Evolutionary conservation across 2,329 filamentous ascomycete genomes (phyloP), one percentile per base, ranked within the genome.

Genomic region (Colletotrichum magnum): DNA sequence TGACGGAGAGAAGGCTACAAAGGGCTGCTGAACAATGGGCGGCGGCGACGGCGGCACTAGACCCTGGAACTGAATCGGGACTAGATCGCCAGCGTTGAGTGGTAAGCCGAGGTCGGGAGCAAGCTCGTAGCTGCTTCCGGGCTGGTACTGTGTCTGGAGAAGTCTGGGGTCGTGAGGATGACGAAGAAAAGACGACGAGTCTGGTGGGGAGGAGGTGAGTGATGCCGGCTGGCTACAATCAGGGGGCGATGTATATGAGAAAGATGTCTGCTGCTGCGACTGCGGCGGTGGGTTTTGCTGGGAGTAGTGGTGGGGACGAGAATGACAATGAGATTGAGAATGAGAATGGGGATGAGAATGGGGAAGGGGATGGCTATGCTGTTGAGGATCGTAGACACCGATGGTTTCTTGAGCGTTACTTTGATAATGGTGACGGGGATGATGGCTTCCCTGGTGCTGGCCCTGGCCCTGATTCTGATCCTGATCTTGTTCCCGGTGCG

Each of bases 131-230:
- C 66, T 52, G 52, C 18, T 50, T 50, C 52, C 18, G 6, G 67
- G 43, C 45, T 71, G 67, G 57, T 51, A 32, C 26, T 71, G 67
- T 48, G 67, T n/a, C 36, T 71, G 70, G 36, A 72, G 48, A 12
- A 71, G 53, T 66, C 68, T 45, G 12, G 70, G 68, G 39, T 72
- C 68, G 57, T 72, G 68, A 43, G 70, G 70, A 41, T 71, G 70
- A 36, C 70, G 61, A 16, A 71, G 64, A 10, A 65, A 26, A 6
- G 60, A 48, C 4, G 58, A 10, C 24, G 69, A 59, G 45, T 60
- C 65, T 7, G 63, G 24, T 13, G 45, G 21, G 12, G 67, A 63
- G 9, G 64, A 63, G 10, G 51, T 26, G 13, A 53, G 16, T 12
- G 58, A 48, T 3, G 18, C 43, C 4, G 67, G 48, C 24, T 60